These are phyloP conservation scores for Rhodomyrtus psidioides DNA, from an alignment of 441 rosid genomes.

Conservation along the genomic window DNA sequence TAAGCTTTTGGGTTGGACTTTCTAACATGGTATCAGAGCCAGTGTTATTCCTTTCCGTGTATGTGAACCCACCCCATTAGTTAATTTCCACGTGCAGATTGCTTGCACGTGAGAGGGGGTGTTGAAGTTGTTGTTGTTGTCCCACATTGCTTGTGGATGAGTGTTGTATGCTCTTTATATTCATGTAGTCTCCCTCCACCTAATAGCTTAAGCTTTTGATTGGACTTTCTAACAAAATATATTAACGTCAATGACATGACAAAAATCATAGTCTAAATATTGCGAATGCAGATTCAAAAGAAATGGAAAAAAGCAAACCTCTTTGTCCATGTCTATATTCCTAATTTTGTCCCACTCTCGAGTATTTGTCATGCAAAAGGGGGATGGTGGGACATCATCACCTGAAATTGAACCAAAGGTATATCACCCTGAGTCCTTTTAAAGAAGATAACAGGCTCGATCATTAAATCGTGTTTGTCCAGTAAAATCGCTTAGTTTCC, in stretches of 20 bases:
- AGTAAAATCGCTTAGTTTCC: neutral
- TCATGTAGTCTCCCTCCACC: no score
- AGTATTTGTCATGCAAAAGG: constrained; percentile 63
- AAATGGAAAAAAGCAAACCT: constrained; percentile 28
- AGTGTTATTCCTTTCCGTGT: no score
- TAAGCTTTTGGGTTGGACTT: no score
- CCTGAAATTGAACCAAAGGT: constrained; percentile 41
- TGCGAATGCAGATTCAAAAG: neutral
- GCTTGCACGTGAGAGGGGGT: no score
- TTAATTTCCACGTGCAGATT: no score
- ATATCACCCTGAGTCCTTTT: neutral
- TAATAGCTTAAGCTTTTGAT: no score
- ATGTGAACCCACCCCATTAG: no score
- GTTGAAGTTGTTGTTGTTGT: no score
- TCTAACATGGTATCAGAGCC: no score
- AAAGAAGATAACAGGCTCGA: neutral
- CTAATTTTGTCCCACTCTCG: constrained; percentile 87
- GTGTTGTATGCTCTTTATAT: no score
- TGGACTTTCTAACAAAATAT: no score
- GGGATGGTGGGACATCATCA: constrained; percentile 72
- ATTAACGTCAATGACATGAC: neutral
- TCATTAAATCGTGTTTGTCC: neutral
- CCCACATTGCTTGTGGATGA: no score
- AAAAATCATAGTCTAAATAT: neutral
- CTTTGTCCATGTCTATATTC: constrained; percentile 92